A percentile compares a stretch with the other conserved stretches of the same genome.
phyloP scores from a whole-genome alignment of 305 asterid genomes.

The Ajuga reptans region DNA sequence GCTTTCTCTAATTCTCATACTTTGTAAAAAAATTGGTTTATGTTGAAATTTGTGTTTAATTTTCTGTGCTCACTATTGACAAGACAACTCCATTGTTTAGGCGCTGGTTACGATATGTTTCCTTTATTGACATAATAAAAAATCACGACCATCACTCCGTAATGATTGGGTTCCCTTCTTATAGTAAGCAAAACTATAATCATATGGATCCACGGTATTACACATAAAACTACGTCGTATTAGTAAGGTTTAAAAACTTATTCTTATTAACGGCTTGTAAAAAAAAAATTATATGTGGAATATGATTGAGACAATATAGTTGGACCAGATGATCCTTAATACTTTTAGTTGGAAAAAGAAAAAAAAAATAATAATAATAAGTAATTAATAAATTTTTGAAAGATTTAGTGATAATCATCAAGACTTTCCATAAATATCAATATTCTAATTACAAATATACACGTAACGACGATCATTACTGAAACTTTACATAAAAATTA shows the following conservation, averaged over 20 bases:
- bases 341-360: no score
- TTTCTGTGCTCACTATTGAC: neutral
- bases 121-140: slow-evolving; percentile 7
- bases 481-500: neutral
- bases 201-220: no score
- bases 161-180: neutral
- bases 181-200: neutral
- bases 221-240: no score
- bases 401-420: slow-evolving; percentile 26
- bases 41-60: neutral
- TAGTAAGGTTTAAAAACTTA: no score
- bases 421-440: slow-evolving; percentile 22
- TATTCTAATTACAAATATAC: neutral
- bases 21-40: slow-evolving; percentile 24
- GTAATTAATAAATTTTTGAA: neutral
- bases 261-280: no score
- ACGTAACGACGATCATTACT: neutral
- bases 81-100: neutral
- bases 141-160: neutral
- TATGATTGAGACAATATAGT: no score
- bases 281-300: no score
- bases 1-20: slow-evolving; percentile 8
- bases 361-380: neutral
- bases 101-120: neutral
- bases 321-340: no score